These are phyloP conservation scores for Monilinia vaccinii-corymbosi DNA, from an alignment of 2,329 filamentous ascomycete species.

Conservation along the genomic window DNA sequence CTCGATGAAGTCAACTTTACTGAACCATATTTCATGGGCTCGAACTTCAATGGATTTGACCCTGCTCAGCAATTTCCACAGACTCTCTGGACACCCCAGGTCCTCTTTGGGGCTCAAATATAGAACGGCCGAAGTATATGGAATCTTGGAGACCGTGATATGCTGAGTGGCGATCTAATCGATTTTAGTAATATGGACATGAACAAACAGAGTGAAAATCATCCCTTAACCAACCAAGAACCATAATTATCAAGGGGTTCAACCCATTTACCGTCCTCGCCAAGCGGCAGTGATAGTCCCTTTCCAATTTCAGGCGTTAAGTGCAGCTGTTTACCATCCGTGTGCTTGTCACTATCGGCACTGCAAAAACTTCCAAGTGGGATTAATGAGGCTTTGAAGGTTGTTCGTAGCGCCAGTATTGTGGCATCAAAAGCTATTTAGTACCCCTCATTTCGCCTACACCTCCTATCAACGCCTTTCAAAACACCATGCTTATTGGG, in stretches of 20 bases:
- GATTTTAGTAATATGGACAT: conserved; percentile 18
- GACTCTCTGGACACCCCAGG: not conserved
- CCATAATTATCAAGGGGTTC: conserved; percentile 6
- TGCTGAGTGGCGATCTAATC: conserved; percentile 15
- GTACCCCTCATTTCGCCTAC: conserved; percentile 36
- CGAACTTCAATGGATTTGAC: not conserved
- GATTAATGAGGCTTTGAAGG: conserved; percentile 20
- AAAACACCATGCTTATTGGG: conserved; percentile 50
- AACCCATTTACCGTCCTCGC: conserved; percentile 14
- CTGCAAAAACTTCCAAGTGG: conserved; percentile 25
- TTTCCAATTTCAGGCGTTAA: conserved; percentile 8
- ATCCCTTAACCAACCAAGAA: conserved; percentile 2
- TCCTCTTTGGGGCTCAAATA: not conserved
- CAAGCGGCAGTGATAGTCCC: conserved; percentile 11
- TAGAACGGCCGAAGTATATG: conserved; percentile 13
- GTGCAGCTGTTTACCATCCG: conserved; percentile 25
- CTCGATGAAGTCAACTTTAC: conserved; percentile 10
- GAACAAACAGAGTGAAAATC: not conserved
- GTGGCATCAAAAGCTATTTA: conserved; percentile 39
- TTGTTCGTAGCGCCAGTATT: conserved; percentile 22
- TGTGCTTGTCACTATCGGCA: conserved; percentile 27
- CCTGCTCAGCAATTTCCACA: not conserved
- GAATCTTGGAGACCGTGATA: conserved; percentile 18
- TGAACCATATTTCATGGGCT: conserved; percentile 15
- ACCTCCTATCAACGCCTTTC: conserved; percentile 41